Evolutionary conservation across 2,329 filamentous ascomycete genomes (phyloP), one percentile per base, ranked within the genome.

Genomic region (Verticillium zaregamsianum): DNA sequence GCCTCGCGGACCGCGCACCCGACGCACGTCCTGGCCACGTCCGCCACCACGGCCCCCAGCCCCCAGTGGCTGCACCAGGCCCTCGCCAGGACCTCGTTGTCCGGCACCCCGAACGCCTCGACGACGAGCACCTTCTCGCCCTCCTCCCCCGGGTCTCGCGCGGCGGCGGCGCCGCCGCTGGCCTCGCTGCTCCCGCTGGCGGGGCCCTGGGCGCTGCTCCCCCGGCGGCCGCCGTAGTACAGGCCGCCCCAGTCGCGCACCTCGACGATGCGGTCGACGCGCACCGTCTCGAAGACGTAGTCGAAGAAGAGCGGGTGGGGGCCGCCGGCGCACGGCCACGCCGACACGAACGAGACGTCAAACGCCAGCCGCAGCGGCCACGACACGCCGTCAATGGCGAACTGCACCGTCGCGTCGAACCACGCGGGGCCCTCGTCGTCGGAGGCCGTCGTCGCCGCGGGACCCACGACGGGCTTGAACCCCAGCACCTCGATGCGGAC

Each of bases 61-160:
- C 90, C 90, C 84, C 89, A 91, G 68, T 91, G 88, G 61, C 88
- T 84, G 71, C 90, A 92, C 90, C 90, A 93, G 7, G 90, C 89
- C 64, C 90, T 79, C 1, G 88, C 90, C 68, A 93, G 82, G 4
- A 92, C 90, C 73, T 92, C 90, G 66, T 92, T 92, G 72, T 92
- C 90, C 57, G 80, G 79, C 25, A 90, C 88, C 1, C 90, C 90
- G 71, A 90, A 87, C 0, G 89, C 88, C 74, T 92, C 88, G 15
- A 92, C 81, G 5, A 89, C 87, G 9, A 93, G 77, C 3, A 93
- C 89, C 67, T 84, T 84, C 66, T 90, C 88, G 31, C 85, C 78
- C 60, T 88, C 85, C n/a, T 49, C 45, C 28, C 28, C 28, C 28
- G 28, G 20, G 20, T 80, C 76, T 15, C 15, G 64, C 14, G 52